Evolutionary conservation across 495 filamentous ascomycete species (phyloP), one percentile per base, ranked within the genome.

Genomic region (Xylaria nigripes): DNA sequence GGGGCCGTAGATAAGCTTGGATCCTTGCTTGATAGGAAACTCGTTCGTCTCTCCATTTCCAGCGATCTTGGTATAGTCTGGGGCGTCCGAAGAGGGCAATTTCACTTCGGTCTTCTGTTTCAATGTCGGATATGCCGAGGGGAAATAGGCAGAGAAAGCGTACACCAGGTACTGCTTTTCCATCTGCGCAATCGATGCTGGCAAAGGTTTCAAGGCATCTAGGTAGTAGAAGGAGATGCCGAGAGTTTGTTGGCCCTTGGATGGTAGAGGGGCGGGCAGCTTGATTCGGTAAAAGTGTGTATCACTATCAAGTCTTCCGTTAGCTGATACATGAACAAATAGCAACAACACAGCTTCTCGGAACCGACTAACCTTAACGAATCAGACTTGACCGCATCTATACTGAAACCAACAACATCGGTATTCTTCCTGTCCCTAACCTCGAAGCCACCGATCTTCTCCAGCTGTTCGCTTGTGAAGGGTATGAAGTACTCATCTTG

Each of bases 81-180:
- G 85, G 40, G 95, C 77, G 60, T 87, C 85, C 55, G 74, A 71
- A 52, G 79, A 82, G 46, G 89, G 84, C 65, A 96, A 82, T 74
- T 95, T 96, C 67, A 98, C 72, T 72, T 96, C 95, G 36, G 93
- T 96, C 80, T 96, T 96, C 66, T 98, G 93, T 68, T 94, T 95
- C 59, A 76, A 68, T 19, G 91, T 95, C 6, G 76, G 66, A 71
- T 98, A 98, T 45, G 84, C 86, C 12, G 89, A 90, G 30, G 80
- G 83, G 29, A 73, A 77, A 67, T 93, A 95, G 55, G 89, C 87
- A 44, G 84, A 88, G 78, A 93, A 90, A 13, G 79, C 76, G 74
- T 91, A 89, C 38, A 77, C 71, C n/a, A 98, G 78, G 72, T 82
- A 95, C 72, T 98, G 93, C 60, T 83, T 79, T 50, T 95, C 90